Evolutionary conservation across 2,329 filamentous ascomycete species (phyloP).

Genomic region (Colletotrichum sp.): DNA sequence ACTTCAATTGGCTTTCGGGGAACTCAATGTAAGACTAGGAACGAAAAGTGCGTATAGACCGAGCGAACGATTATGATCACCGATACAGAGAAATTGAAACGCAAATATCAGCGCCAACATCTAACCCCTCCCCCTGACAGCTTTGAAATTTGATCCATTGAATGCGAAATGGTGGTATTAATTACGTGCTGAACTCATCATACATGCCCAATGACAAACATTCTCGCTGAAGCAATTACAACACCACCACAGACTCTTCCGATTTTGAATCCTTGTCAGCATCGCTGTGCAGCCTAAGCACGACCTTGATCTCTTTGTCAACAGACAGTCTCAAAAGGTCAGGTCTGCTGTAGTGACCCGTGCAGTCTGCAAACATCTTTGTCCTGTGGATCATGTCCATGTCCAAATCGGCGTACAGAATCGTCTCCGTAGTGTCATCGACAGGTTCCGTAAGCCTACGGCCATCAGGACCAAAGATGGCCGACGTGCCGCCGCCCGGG

Average conservation of each 20-base stretch:
- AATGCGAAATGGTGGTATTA: not conserved
- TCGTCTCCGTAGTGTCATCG: conserved; percentile 46
- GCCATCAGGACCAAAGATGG: conserved; percentile 58
- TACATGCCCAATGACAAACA: not conserved
- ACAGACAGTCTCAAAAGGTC: conserved; percentile 40
- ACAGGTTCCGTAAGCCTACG: conserved; percentile 44
- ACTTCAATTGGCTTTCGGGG: conserved; percentile 1
- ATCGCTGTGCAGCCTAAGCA: not conserved
- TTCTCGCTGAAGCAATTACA: not conserved
- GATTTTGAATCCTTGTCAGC: not conserved
- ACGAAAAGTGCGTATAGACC: not conserved
- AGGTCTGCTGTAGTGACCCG: conserved; percentile 40
- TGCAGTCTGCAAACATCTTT: conserved; percentile 43
- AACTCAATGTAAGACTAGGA: not conserved
- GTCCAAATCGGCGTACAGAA: conserved; percentile 57
- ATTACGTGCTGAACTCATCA: not conserved
- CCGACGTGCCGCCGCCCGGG: conserved; percentile 51
- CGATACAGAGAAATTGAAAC: not conserved
- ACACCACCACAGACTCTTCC: not conserved
- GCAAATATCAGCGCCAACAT: not conserved
- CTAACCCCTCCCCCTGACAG: too few relatives aligned
- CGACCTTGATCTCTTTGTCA: not conserved
- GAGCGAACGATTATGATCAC: not conserved
- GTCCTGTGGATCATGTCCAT: conserved; percentile 45
- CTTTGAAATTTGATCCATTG: too few relatives aligned